Evolutionary conservation across 352 stramenopile species (phyloP).

Genomic region (Pythium chondricola): DNA sequence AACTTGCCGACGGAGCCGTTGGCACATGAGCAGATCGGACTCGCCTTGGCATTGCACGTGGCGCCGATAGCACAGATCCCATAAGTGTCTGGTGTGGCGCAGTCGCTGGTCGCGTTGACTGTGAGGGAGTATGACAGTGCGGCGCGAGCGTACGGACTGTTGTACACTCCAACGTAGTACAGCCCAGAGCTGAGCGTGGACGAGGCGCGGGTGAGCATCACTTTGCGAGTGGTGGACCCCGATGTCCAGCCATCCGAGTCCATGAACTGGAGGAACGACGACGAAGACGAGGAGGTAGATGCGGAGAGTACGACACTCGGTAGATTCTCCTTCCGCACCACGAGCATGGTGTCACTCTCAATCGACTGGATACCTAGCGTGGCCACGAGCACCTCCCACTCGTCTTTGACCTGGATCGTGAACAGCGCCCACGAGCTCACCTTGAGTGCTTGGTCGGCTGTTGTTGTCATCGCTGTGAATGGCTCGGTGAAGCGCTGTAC

Average conservation of each 20-base stretch:
- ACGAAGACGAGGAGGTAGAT: not conserved
- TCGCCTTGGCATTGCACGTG: conserved; percentile 41
- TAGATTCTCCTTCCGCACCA: conserved; percentile 59
- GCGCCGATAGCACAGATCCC: conserved; percentile 41
- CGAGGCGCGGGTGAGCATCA: conserved; percentile 46
- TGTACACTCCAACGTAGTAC: conserved; percentile 74
- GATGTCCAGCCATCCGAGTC: conserved; percentile 45
- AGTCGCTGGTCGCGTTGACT: conserved; percentile 47
- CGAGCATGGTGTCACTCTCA: conserved; percentile 67
- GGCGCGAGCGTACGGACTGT: conserved; percentile 52
- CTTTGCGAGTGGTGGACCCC: conserved; percentile 31
- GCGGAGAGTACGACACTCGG: conserved; percentile 19
- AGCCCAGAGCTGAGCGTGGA: conserved; percentile 64
- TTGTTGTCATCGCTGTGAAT: conserved; percentile 32
- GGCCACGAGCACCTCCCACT: conserved; percentile 54
- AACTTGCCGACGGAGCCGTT: conserved; percentile 31
- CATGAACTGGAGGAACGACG: conserved; percentile 42
- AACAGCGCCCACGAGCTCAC: conserved; percentile 56
- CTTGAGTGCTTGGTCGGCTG: conserved; percentile 38
- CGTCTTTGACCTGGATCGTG: conserved; percentile 44
- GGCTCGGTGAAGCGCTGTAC: conserved; percentile 45
- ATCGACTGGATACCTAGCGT: conserved; percentile 27
- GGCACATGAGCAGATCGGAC: conserved; percentile 41
- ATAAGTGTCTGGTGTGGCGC: conserved; percentile 14
- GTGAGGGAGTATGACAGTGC: conserved; percentile 43